A percentile compares a stretch with the other conserved stretches of the same genome.
phyloP scores from a whole-genome alignment of 2,329 filamentous ascomycete species.

The Colletotrichum gigasporum region DNA sequence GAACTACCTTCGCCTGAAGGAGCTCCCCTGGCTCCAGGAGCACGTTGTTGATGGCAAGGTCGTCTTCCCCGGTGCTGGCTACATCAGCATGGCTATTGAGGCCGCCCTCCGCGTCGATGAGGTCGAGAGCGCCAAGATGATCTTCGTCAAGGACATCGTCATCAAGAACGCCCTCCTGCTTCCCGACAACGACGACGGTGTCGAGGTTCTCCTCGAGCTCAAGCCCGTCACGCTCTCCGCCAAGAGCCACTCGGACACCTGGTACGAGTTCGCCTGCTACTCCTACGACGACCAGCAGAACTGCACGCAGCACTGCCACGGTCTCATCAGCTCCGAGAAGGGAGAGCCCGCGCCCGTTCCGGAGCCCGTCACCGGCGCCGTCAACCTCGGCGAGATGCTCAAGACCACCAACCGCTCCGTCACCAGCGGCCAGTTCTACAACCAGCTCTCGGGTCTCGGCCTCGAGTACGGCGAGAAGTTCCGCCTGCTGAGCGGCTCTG shows the following conservation, averaged over 20 bases:
- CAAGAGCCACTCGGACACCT: constrained; percentile 35
- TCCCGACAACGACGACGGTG: constrained; percentile 35
- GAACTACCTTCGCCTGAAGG: constrained; percentile 40
- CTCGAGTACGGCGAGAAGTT: constrained; percentile 37
- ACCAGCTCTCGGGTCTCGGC: constrained; percentile 35
- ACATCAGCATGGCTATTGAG: constrained; percentile 43
- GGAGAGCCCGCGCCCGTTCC: constrained; percentile 28
- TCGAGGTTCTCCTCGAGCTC: constrained; percentile 37
- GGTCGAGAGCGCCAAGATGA: constrained; percentile 30
- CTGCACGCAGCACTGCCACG: constrained; percentile 37
- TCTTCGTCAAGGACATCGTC: constrained; percentile 34
- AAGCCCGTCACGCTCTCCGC: constrained; percentile 34
- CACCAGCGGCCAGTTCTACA: constrained; percentile 34
- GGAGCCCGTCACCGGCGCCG: constrained; percentile 4
- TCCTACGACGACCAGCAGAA: constrained; percentile 37
- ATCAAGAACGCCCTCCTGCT: constrained; percentile 37
- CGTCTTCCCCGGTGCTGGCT: constrained; percentile 45
- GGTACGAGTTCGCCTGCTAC: constrained; percentile 38
- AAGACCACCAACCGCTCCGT: constrained; percentile 36
- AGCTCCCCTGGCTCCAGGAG: constrained; percentile 46
- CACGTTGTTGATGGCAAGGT: constrained; percentile 40
- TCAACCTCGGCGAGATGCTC: constrained; percentile 28
- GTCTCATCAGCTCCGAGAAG: constrained; percentile 33
- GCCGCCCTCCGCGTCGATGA: constrained; percentile 34
- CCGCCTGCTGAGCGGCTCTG: constrained; percentile 33